Evolutionary conservation across 2,329 filamentous ascomycete species (phyloP), one percentile per base, ranked within the genome.

Genomic region (Acrodontium crateriforme): DNA sequence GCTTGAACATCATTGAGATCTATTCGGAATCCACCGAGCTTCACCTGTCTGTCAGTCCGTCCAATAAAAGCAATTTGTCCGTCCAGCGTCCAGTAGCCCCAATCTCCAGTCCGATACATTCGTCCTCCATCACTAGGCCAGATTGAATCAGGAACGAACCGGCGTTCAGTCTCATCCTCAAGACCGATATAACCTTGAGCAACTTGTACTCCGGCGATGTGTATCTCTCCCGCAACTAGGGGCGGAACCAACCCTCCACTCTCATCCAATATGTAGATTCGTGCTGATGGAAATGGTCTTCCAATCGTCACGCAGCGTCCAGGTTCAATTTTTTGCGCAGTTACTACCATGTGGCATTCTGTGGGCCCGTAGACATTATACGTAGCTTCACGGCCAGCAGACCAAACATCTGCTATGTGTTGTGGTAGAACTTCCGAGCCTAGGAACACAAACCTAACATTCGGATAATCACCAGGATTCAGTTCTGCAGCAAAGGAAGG

Each of bases 1-100:
- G 27, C 12, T 12, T 29, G 27, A 11, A 29, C 27, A 29, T 29
- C 27, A 13, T 29, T 29, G 10, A 29, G 12, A 9, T 29, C 27
- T 6, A 29, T 11, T 4, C 27, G 27, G 12, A 29, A 29, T 1
- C 27, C 27, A 16, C 19, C 27, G 2, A 29, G 11, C 16, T 29
- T 29, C 4, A 29, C 16, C 27, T 29, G 27, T 16, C 27, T 11
- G 12, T 29, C 27, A 13, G 18, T 29, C 3, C 27, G 11, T 7
- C 27, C 27, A 2, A 29, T 25, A 20, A 29, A 29, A 4, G 27
- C 27, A n/a, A 29, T 23, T 17, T 29, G 6, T 6, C 27, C 20
- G 11, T 29, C 27, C 4, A 25, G 18, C 7, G 20, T 29, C 27
- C 27, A 29, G 27, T 25, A 29, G 5, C 27, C 27, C 27, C 27